These are phyloP conservation scores for Sporobolomyces roseus DNA, from an alignment of 768 basidiomycete species.

Conservation along the genomic window DNA sequence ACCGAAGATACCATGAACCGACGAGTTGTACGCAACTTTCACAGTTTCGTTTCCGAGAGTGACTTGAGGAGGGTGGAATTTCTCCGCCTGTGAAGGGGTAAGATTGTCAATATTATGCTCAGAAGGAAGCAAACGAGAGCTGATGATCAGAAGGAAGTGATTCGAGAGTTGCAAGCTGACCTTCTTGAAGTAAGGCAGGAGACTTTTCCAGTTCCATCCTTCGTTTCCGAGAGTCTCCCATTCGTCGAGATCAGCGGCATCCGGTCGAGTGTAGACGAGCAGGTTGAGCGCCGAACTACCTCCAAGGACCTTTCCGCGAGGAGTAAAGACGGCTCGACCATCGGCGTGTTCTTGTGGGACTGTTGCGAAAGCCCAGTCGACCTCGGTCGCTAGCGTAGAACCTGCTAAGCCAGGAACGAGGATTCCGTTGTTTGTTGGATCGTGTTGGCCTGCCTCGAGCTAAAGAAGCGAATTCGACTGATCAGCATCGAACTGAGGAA, in stretches of 20 bases:
- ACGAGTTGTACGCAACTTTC: neutral
- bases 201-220: constrained; percentile 24
- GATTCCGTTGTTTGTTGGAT: constrained; percentile 10
- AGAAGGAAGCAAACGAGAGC: no score
- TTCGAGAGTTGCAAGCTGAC: constrained; percentile 6
- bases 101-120: no score
- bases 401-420: constrained; percentile 23
- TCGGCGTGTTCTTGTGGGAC: constrained; percentile 16
- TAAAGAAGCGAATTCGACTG: no score
- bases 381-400: neutral
- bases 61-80: neutral
- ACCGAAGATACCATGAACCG: constrained; percentile 17
- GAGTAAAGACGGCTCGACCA: constrained; percentile 13
- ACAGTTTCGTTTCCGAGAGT: neutral
- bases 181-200: constrained; percentile 26
- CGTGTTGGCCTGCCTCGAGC: constrained; percentile 50
- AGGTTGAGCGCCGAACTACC: constrained; percentile 42
- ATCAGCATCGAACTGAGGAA: no score
- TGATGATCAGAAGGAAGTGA: no score
- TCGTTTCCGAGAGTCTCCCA: constrained; percentile 4
- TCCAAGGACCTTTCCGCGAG: constrained; percentile 39
- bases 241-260: neutral
- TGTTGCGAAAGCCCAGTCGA: constrained; percentile 31
- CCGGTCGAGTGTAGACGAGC: constrained; percentile 8
- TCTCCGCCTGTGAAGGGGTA: constrained; percentile 15